These are phyloP conservation scores for Naganishia sp. DNA, from an alignment of 1,284 basidiomycete species.

Conservation along the genomic window DNA sequence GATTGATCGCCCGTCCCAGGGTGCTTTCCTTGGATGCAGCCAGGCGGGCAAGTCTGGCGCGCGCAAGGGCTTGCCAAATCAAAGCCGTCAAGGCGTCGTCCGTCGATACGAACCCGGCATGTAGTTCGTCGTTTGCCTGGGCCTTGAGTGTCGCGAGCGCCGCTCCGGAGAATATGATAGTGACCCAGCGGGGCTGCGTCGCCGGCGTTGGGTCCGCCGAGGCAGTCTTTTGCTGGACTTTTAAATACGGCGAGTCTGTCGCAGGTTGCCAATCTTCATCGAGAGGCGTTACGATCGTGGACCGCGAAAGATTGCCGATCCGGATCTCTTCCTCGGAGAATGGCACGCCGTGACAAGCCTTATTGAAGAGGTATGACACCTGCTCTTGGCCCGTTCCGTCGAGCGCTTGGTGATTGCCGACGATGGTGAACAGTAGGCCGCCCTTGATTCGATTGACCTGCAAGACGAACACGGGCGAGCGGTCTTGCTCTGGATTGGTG, in stretches of 20 bases:
- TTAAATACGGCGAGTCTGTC: conserved; percentile 13
- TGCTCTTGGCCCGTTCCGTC: conserved; percentile 28
- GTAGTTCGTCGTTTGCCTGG: conserved; percentile 5
- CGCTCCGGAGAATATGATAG: conserved; percentile 10
- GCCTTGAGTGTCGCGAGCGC: conserved; percentile 16
- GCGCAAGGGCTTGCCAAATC: conserved; percentile 20
- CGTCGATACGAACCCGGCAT: conserved; percentile 13
- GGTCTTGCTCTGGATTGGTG: conserved; percentile 5
- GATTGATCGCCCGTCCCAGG: conserved; percentile 24
- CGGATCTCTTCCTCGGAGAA: conserved; percentile 24
- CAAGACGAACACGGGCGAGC: conserved; percentile 11
- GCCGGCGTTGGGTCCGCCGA: neutral
- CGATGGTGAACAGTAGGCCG: conserved; percentile 4
- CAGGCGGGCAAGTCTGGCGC: conserved; percentile 2
- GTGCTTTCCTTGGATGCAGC: conserved; percentile 6
- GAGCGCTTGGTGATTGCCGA: conserved; percentile 25
- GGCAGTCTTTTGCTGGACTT: neutral
- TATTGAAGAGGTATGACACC: conserved; percentile 12
- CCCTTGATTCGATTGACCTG: conserved; percentile 17
- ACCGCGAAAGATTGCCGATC: conserved; percentile 23
- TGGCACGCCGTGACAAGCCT: conserved; percentile 20
- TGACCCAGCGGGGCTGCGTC: conserved; percentile 4
- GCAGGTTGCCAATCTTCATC: conserved; percentile 23
- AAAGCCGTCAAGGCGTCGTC: conserved; percentile 29
- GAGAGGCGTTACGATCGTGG: conserved; percentile 1